These are phyloP conservation scores for Theileria equi DNA, from an alignment of 169 alveolate species.

Conservation along the genomic window DNA sequence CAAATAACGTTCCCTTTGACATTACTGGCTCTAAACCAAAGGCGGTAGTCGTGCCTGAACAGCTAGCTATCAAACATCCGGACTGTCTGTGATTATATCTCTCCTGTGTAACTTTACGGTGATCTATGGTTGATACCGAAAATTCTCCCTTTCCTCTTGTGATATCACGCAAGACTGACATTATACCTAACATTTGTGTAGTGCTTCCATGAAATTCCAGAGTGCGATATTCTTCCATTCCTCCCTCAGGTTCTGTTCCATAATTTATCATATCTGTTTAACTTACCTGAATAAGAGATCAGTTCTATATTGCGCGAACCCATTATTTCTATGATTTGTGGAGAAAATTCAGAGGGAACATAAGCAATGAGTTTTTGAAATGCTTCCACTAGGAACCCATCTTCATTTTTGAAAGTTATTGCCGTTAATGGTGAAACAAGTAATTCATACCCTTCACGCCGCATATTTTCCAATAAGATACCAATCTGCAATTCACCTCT, in stretches of 20 bases:
- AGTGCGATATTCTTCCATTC: constrained; percentile 30
- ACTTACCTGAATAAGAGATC: constrained; percentile 48
- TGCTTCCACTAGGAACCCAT: constrained; percentile 82
- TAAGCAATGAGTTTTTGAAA: constrained; percentile 64
- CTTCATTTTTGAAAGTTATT: constrained; percentile 74
- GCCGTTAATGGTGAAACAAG: constrained; percentile 87
- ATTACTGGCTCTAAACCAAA: constrained; percentile 83
- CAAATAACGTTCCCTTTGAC: constrained; percentile 82
- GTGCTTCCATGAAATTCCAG: constrained; percentile 60
- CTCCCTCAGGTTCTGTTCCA: constrained; percentile 33
- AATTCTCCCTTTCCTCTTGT: constrained; percentile 84
- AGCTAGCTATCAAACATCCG: constrained; percentile 82
- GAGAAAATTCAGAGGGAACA: constrained; percentile 72
- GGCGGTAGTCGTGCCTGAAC: constrained; percentile 82
- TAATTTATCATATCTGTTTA: neutral
- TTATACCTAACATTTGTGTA: constrained; percentile 74
- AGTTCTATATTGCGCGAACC: constrained; percentile 72
- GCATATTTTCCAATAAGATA: constrained; percentile 90
- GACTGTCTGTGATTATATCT: constrained; percentile 66
- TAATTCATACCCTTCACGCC: constrained; percentile 95
- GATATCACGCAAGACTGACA: constrained; percentile 73
- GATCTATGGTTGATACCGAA: constrained; percentile 75
- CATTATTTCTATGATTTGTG: constrained; percentile 79
- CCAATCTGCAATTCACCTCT: constrained; percentile 94
- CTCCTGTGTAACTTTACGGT: constrained; percentile 69